phyloP scores from a whole-genome alignment of 345 rosid species.

The Toxicodendron radicans region DNA sequence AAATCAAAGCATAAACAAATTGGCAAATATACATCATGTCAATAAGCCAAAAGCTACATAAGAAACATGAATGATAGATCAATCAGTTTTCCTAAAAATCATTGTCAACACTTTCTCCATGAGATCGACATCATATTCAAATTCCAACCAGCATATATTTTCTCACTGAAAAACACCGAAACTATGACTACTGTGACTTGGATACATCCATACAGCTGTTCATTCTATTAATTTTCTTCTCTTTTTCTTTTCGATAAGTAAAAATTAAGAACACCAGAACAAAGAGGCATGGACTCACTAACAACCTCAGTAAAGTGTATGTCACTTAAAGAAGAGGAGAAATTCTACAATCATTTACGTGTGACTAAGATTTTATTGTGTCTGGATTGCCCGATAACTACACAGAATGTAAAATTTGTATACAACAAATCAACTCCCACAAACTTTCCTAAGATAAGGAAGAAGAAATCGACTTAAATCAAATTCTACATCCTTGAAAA shows the following conservation, averaged over 20 bases:
- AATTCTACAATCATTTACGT: neutral
- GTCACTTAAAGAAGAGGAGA: neutral
- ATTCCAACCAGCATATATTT: neutral
- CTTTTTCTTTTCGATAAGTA: neutral
- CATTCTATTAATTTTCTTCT: neutral
- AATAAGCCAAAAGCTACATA: neutral
- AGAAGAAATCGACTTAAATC: neutral
- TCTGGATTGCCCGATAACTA: neutral
- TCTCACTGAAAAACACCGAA: neutral
- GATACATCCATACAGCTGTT: neutral
- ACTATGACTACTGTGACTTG: neutral
- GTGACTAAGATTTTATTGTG: neutral
- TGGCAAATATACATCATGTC: neutral
- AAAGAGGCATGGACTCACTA: too few species aligned
- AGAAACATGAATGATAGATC: neutral
- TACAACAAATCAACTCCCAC: neutral
- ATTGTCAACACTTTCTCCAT: neutral
- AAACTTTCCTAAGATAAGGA: neutral
- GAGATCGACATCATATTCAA: neutral
- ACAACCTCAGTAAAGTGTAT: neutral
- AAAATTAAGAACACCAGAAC: neutral
- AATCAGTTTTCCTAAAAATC: neutral
- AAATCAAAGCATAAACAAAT: neutral
- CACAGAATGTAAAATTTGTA: neutral
- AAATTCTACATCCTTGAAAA: neutral